A percentile compares a stretch with the other conserved stretches of the same genome.
These are phyloP conservation scores for Chaetomidium leptoderma DNA, from an alignment of 495 filamentous ascomycete species.

Conservation along the genomic window DNA sequence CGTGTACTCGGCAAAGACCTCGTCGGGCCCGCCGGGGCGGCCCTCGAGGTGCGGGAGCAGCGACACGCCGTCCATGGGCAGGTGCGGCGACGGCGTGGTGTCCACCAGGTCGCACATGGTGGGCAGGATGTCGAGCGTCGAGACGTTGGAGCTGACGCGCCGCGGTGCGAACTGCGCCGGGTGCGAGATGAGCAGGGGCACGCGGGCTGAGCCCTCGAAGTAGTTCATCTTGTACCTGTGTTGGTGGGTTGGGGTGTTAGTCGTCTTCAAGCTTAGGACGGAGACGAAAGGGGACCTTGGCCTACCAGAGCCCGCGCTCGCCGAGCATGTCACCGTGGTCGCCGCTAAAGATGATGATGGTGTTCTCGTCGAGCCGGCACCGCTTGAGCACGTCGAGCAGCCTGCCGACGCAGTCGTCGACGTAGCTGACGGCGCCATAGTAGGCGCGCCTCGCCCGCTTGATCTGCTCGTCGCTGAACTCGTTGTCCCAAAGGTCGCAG, in stretches of 20 bases:
- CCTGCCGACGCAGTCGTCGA: constrained; percentile 81
- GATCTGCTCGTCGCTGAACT: constrained; percentile 75
- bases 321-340: constrained; percentile 94
- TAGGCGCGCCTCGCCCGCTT: constrained; percentile 76
- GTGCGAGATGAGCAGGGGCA: constrained; percentile 73
- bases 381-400: constrained; percentile 67
- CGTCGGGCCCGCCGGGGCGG: constrained; percentile 56
- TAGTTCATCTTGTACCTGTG: constrained; percentile 83
- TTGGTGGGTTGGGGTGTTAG: not conserved
- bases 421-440: constrained; percentile 83
- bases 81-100: constrained; percentile 52
- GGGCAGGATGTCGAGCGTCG: constrained; percentile 78
- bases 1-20: constrained; percentile 82
- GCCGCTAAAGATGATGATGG: constrained; percentile 80
- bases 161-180: constrained; percentile 64
- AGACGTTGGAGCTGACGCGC: constrained; percentile 70
- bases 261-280: not conserved
- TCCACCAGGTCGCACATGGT: constrained; percentile 79
- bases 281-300: not conserved
- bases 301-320: constrained; percentile 73
- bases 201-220: constrained; percentile 77
- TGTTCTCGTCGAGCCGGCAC: constrained; percentile 72
- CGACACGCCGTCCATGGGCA: constrained; percentile 75
- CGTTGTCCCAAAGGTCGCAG: constrained; percentile 71
- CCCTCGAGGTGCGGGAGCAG: constrained; percentile 67